A percentile compares a stretch with the other conserved stretches of the same genome.
phyloP scores from a whole-genome alignment of 768 basidiomycete genomes.

The Boletus rubroflammeus region DNA sequence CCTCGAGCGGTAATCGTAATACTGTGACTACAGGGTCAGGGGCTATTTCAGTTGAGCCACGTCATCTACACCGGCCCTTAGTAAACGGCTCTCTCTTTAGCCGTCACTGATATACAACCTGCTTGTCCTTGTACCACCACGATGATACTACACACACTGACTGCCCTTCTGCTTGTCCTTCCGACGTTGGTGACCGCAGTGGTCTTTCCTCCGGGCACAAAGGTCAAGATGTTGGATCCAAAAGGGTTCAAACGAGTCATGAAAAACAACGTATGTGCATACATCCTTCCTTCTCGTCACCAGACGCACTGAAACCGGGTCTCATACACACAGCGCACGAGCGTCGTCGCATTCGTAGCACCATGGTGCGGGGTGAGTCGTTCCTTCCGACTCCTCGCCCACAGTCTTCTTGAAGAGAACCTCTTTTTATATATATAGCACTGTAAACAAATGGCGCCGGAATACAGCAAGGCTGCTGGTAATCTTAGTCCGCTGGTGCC shows the following conservation, averaged over 20 bases:
- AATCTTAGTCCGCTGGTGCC: conserved; percentile 80
- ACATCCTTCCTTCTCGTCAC: background rate
- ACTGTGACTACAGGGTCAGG: background rate
- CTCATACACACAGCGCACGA: conserved; percentile 51
- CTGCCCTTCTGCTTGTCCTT: conserved; percentile 21
- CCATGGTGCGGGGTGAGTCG: conserved; percentile 83
- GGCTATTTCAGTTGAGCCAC: conserved; percentile 15
- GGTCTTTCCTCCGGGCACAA: conserved; percentile 47
- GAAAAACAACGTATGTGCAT: conserved; percentile 64
- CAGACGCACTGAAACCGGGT: background rate
- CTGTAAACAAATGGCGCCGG: conserved; percentile 81
- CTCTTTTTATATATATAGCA: conserved; percentile 39
- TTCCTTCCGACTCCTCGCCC: background rate
- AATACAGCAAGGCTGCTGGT: conserved; percentile 77
- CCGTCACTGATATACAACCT: background rate
- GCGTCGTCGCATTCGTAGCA: conserved; percentile 88
- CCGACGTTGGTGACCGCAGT: conserved; percentile 42
- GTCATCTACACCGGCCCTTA: conserved; percentile 10
- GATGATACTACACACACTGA: conserved; percentile 25
- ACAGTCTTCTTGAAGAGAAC: background rate
- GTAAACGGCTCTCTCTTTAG: background rate
- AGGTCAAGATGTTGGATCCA: conserved; percentile 71
- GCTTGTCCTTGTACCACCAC: conserved; percentile 4
- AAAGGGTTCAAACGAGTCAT: conserved; percentile 69
- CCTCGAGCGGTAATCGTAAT: background rate